Evolutionary conservation across 257 asterid genomes (phyloP), one percentile per base, ranked within the genome.

Genomic region (Buddleja alternifolia): DNA sequence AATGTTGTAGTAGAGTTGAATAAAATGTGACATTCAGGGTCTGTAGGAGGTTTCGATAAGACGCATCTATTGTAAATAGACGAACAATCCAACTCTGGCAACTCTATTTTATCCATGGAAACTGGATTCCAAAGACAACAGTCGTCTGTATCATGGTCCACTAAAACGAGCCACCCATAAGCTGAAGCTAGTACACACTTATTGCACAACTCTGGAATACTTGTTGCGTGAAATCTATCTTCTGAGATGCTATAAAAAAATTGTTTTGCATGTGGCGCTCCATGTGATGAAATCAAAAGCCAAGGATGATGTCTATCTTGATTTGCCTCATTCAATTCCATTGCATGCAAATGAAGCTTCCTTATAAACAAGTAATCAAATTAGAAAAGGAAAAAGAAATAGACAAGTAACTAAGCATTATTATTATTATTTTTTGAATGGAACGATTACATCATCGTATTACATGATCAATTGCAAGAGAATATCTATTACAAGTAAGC

Each of bases 111-210:
- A 3, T 5, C 8, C 15, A 16, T 8, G 1, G 39, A 40, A 2
- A 11, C 10, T 17, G 67, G 67, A 40, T 60, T 60, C 37, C 32
- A 60, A 5, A 60, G 67, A 10, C 37, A 60, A 21, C 11, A 60
- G 1, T 40, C 50, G 11, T 21, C 1, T 1, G 48, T 17, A 8
- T 6, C 3, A 3, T 0, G 20, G 1, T 40, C 67, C 39, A 40
- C 37, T 10, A 41, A 12, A 10, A 40, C 67, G 8, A 62, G 3
- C 67, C 67, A 62, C 1, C 67, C 67, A n/a, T 62, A 14, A 21
- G 21, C 19, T 8, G 67, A 42, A 23, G 23, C 39, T 7, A 62
- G n/a, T 23, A 62, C 21, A 12, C 4, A 2, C 21, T 62, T 62
- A 11, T 8, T n/a, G 2, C 8, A 0, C 42, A 63, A 24, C 12